Evolutionary conservation across 441 rosid species (phyloP), one percentile per base, ranked within the genome.

Genomic region (Dalechampia spathulata): DNA sequence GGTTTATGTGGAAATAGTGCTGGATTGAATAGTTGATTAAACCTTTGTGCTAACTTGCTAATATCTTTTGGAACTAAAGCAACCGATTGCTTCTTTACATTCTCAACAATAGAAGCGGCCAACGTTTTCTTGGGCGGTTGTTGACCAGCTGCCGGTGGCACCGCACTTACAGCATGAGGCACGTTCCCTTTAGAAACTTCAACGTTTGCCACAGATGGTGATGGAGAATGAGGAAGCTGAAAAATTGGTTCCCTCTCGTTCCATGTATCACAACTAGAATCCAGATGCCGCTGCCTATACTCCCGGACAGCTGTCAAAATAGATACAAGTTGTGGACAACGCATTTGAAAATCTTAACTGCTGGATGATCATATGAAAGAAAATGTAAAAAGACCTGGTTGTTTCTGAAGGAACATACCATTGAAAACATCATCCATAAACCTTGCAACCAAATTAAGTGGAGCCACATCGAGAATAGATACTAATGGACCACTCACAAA

Each of bases 1-100:
- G 98, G 94, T 75, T 90, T 94, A 75, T 88, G 90, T 22, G 98
- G 98, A 78, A 78, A 90, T 10, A 94, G 61, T 39, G 88, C 76
- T 53, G 67, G 79, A 73, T 83, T 90, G 64, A 94, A 84, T 53
- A 80, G 65, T 0, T 86, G 80, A 57, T 71, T 53, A 71, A 90
- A 94, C 60, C 70, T 77, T 63, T 65, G 79, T 26, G 92, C 90
- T 75, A 82, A 75, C 80, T 70, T 80, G 67, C 96, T 87, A 63
- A 90, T 83, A 61, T 87, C 81, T 70, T 79, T 88, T 45, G 91
- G 89, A n/a, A 94, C 98, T 63, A 84, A 70, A 59, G 96, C 96
- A 78, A 87, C 72, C 51, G 96, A 84, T 59, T 90, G 82, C 72
- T 82, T 90, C 82, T 78, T 89, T 34, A 84, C 83, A 57, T 75